These are phyloP conservation scores for Plasmodium knowlesi DNA, from an alignment of 169 alveolate genomes.

Conservation along the genomic window DNA sequence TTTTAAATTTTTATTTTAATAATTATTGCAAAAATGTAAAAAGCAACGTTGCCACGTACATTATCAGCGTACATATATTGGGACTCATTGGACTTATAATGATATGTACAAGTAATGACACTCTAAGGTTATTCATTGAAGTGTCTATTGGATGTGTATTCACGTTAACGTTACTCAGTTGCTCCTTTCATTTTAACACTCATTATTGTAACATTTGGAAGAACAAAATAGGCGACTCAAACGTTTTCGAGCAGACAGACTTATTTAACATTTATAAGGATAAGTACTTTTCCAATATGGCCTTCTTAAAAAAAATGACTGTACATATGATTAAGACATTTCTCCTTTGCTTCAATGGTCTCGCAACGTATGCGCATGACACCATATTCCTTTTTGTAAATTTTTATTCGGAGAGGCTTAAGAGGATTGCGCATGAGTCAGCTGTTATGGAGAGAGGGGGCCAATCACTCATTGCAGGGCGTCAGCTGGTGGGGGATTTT, in stretches of 20 bases:
- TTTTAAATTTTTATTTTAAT: conserved; percentile 62
- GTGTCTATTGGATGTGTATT: conserved; percentile 30
- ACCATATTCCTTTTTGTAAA: conserved; percentile 57
- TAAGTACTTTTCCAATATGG: conserved; percentile 52
- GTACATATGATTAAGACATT: conserved; percentile 37
- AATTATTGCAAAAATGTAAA: conserved; percentile 61
- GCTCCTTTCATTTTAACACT: conserved; percentile 38
- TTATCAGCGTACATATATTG: conserved; percentile 47
- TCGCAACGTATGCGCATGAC: conserved; percentile 64
- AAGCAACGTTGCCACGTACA: conserved; percentile 40
- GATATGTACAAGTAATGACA: conserved; percentile 66
- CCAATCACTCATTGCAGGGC: background rate
- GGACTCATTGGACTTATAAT: conserved; percentile 52
- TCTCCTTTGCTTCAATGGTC: conserved; percentile 55
- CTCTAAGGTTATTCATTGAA: conserved; percentile 29
- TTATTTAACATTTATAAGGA: conserved; percentile 17
- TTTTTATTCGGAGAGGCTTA: conserved; percentile 53
- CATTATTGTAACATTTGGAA: conserved; percentile 18
- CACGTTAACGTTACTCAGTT: conserved; percentile 38
- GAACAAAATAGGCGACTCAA: conserved; percentile 13
- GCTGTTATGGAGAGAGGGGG: background rate
- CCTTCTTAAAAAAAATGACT: conserved; percentile 42
- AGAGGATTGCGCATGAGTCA: conserved; percentile 19
- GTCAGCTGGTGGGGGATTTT: background rate
- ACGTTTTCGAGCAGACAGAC: conserved; percentile 10